These are phyloP conservation scores for Coemansia guatemalensis DNA, from an alignment of 192 early-diverging fungal species.

Conservation along the genomic window DNA sequence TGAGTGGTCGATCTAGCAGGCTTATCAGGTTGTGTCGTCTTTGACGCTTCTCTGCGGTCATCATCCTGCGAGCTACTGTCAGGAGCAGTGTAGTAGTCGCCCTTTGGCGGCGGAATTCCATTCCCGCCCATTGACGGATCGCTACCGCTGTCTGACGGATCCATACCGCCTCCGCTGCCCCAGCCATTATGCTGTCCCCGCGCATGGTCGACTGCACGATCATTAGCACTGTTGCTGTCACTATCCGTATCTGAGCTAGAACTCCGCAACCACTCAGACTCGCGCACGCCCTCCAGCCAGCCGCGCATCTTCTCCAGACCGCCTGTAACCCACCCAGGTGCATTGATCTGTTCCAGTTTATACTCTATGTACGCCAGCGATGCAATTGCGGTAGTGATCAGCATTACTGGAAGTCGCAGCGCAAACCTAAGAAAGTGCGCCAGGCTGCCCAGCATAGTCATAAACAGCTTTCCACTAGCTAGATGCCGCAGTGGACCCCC, in stretches of 20 bases:
- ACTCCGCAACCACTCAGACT: constrained; percentile 37
- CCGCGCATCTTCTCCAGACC: constrained; percentile 39
- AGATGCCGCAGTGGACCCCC: constrained; percentile 30
- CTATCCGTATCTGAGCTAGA: constrained; percentile 9
- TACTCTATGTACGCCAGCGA: constrained; percentile 51
- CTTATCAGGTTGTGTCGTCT: background rate
- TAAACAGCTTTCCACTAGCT: constrained; percentile 22
- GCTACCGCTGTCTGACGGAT: background rate
- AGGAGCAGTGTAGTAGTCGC: constrained; percentile 50
- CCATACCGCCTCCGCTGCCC: constrained; percentile 14
- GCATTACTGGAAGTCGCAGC: constrained; percentile 43
- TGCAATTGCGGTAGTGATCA: constrained; percentile 45
- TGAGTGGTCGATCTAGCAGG: background rate
- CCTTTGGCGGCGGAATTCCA: constrained; percentile 35
- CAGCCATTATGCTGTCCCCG: constrained; percentile 23
- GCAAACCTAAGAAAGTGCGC: constrained; percentile 16
- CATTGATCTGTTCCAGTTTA: constrained; percentile 49
- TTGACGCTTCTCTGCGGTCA: constrained; percentile 3
- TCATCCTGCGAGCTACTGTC: constrained; percentile 15
- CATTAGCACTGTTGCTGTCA: background rate
- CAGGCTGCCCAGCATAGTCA: constrained; percentile 32
- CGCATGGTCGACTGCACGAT: constrained; percentile 23
- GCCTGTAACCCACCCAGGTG: constrained; percentile 47
- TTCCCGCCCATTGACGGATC: constrained; percentile 18
- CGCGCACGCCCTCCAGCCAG: constrained; percentile 42